Percentiles rank a stretch among this genome's conserved stretches.
These are phyloP conservation scores for Forsythia suspensa DNA, from an alignment of 257 asterid species.

Conservation along the genomic window DNA sequence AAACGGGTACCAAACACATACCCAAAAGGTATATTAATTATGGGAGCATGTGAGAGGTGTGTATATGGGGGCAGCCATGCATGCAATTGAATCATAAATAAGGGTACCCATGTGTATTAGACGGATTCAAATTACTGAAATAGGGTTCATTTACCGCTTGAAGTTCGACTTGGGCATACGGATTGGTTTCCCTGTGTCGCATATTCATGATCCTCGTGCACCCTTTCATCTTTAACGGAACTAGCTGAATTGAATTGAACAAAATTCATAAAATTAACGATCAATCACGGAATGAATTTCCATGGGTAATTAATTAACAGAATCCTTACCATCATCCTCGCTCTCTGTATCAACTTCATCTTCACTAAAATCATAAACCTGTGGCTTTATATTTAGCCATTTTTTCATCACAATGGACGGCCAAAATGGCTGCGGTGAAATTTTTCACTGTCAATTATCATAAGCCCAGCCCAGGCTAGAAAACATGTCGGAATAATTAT, in stretches of 20 bases:
- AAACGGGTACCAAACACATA: background rate
- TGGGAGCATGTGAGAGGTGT: background rate
- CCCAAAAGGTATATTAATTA: background rate
- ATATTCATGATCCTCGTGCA: slow-evolving; percentile 38
- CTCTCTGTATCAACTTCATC: slow-evolving; percentile 94
- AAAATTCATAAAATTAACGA: background rate
- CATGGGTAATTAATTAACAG: background rate
- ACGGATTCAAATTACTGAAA: background rate
- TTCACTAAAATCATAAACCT: slow-evolving; percentile 80
- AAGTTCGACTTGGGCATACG: slow-evolving; percentile 32
- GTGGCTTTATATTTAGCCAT: slow-evolving; percentile 86
- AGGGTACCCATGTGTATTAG: background rate
- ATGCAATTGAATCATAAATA: background rate
- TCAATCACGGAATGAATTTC: slow-evolving; percentile 13
- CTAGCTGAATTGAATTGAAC: slow-evolving; percentile 41
- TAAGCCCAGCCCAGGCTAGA: slow-evolving; percentile 9
- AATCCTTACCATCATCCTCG: slow-evolving; percentile 75
- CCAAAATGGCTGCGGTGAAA: slow-evolving; percentile 67
- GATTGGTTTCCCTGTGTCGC: slow-evolving; percentile 38
- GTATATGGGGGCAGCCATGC: background rate
- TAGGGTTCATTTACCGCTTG: slow-evolving; percentile 32
- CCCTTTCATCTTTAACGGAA: slow-evolving; percentile 54
- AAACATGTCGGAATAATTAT: background rate
- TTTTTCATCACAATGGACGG: slow-evolving; percentile 92
- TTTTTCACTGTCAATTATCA: background rate